Evolutionary conservation across 805 yeast genomes (phyloP), one percentile per base, ranked within the genome.

Genomic region (Yamadazyma akitaensis): DNA sequence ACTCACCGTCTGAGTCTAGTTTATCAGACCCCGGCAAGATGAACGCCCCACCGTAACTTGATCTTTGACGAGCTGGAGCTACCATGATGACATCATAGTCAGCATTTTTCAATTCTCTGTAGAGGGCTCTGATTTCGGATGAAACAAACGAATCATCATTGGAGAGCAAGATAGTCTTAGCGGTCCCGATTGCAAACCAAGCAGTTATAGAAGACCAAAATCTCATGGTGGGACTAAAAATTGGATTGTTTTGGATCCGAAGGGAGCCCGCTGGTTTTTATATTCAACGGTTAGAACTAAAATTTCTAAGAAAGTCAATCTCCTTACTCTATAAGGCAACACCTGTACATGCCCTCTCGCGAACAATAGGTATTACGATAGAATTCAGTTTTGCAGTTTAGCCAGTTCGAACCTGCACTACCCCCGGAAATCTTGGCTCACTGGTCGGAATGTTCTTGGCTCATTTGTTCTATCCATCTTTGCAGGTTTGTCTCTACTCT

Each of bases 111-210:
- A 77, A 68, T 31, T 67, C 77, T 43, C 71, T 61, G 70, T 79
- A 80, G 11, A 79, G 61, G 13, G 83, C 80, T 58, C 84, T 73
- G 57, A 80, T 76, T 56, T 77, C 77, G 40, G 82, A 75, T 5
- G 82, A 64, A 2, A 75, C 76, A 79, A 80, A 80, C 16, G 78
- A 74, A 52, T 80, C 84, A 56, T 80, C 84, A 54, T 80, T 79
- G 50, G 81, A 72, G 34, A 77, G 64, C 17, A 78, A 59, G 10
- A 50, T 42, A 2, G 51, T 44, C 35, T 50, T 50, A 24, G 35
- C 18, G 5, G 35, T 17, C 14, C 12, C 49, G 2, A 33, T 11
- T 10, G 39, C 6, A 14, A 37, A 14, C 28, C 42, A 4, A 3
- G 35, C 26, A n/a, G 21, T 7, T 4, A 43, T 17, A n/a, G 16